A percentile compares a stretch with the other conserved stretches of the same genome.
Evolutionary conservation across 2,329 filamentous ascomycete genomes (phyloP).

Genomic region (Curvularia lunata): DNA sequence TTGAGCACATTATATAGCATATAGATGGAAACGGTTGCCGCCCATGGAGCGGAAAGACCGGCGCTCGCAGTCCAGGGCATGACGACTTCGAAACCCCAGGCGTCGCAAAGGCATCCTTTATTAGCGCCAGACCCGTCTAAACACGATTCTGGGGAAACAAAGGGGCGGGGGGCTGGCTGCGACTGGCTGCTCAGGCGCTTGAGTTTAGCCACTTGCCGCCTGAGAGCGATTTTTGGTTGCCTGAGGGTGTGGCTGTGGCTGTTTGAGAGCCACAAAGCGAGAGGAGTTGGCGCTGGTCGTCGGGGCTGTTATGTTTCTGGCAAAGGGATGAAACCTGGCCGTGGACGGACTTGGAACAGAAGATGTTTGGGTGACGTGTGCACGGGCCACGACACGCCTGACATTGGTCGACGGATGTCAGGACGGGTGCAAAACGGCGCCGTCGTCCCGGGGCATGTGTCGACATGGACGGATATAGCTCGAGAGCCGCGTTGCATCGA

Average conservation of each 20-base stretch:
- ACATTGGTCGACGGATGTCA: constrained; percentile 14
- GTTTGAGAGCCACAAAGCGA: constrained; percentile 33
- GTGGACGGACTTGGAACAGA: constrained; percentile 26
- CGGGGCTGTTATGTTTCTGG: constrained; percentile 37
- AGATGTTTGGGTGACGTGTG: constrained; percentile 26
- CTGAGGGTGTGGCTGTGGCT: constrained; percentile 34
- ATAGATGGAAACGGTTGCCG: constrained; percentile 34
- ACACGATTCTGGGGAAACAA: constrained; percentile 21
- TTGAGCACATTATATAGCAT: constrained; percentile 47
- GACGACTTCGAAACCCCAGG: constrained; percentile 44
- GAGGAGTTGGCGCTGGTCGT: constrained; percentile 14
- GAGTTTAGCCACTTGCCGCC: constrained; percentile 35
- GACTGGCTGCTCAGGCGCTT: constrained; percentile 41
- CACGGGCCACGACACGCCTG: constrained; percentile 14
- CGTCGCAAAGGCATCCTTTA: constrained; percentile 42
- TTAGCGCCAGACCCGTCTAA: constrained; percentile 26
- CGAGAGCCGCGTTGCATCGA: constrained; percentile 17
- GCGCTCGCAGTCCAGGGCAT: constrained; percentile 37
- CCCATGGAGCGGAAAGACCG: constrained; percentile 29
- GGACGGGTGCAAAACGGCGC: constrained; percentile 14
- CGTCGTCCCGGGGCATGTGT: constrained; percentile 15
- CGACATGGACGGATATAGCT: not conserved
- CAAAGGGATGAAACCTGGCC: constrained; percentile 44
- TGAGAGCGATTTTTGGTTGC: constrained; percentile 22
- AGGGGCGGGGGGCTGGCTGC: constrained; percentile 14